These are phyloP conservation scores for Trichophyton simii DNA, from an alignment of 2,329 filamentous ascomycete genomes.

Conservation along the genomic window DNA sequence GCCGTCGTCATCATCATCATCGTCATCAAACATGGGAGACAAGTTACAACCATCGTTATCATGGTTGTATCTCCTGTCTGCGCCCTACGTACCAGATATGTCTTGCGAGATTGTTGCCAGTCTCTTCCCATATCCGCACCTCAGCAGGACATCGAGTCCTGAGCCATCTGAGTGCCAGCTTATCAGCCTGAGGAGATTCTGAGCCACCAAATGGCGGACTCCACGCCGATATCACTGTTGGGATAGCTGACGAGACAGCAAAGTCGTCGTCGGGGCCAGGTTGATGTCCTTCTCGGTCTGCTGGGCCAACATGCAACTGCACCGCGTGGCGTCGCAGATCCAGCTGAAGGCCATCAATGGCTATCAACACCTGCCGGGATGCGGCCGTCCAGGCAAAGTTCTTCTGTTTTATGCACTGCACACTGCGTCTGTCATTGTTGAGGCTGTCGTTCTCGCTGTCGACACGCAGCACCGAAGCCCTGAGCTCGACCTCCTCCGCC, in stretches of 20 bases:
- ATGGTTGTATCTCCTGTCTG: not conserved
- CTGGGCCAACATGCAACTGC: conserved; percentile 6
- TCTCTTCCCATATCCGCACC: conserved; percentile 53
- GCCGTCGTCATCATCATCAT: not conserved
- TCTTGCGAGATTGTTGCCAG: conserved; percentile 58
- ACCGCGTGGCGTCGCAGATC: not conserved
- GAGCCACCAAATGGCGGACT: conserved; percentile 35
- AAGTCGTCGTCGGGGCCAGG: conserved; percentile 17
- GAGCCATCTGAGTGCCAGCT: conserved; percentile 46
- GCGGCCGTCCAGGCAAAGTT: conserved; percentile 34
- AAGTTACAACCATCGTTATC: not conserved
- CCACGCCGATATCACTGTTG: conserved; percentile 47
- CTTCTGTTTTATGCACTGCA: conserved; percentile 17
- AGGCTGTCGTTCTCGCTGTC: not conserved
- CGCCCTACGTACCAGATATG: conserved; percentile 49
- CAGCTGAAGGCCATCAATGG: conserved; percentile 20
- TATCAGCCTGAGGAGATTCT: conserved; percentile 34
- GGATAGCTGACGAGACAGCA: conserved; percentile 18
- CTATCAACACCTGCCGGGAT: conserved; percentile 34
- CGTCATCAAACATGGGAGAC: too few species aligned
- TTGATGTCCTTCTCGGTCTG: conserved; percentile 12
- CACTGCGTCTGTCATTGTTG: not conserved
- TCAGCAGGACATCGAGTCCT: conserved; percentile 26
- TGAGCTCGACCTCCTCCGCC: conserved; percentile 35
- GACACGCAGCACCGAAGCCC: conserved; percentile 15